phyloP scores from a whole-genome alignment of 2,329 filamentous ascomycete species.

The Passalora sequoiae region DNA sequence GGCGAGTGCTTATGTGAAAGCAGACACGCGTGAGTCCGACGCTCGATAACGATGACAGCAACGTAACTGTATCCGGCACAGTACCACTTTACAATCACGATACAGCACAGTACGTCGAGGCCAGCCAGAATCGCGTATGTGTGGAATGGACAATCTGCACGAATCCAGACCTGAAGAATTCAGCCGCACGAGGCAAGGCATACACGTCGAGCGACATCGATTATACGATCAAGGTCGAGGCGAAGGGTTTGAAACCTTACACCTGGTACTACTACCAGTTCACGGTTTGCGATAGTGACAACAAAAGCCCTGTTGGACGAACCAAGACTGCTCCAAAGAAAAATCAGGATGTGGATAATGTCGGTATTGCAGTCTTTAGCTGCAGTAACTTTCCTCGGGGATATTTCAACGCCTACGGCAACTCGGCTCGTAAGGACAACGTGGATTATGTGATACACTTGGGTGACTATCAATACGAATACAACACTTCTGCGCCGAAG shows the following conservation, averaged over 20 bases:
- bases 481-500: constrained; percentile 32
- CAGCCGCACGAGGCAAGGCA: constrained; percentile 19
- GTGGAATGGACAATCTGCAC: constrained; percentile 19
- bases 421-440: constrained; percentile 30
- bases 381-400: constrained; percentile 27
- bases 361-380: constrained; percentile 27
- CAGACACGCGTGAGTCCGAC: constrained; percentile 27
- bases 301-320: constrained; percentile 23
- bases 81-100: constrained; percentile 28
- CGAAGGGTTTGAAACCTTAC: constrained; percentile 21
- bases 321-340: constrained; percentile 25
- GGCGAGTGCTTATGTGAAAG: background rate
- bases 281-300: constrained; percentile 22
- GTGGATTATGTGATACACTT: constrained; percentile 39
- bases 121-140: constrained; percentile 22
- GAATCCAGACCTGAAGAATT: constrained; percentile 16
- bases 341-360: constrained; percentile 22
- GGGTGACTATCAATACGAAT: constrained; percentile 44
- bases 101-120: constrained; percentile 23
- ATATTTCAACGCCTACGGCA: constrained; percentile 29
- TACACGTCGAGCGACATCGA: constrained; percentile 30
- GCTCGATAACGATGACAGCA: constrained; percentile 25
- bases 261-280: constrained; percentile 30
- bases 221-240: constrained; percentile 29
- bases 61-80: constrained; percentile 25